Conservation (phyloP, 345 rosid genomes). For the Nasturtium officinale region DNA sequence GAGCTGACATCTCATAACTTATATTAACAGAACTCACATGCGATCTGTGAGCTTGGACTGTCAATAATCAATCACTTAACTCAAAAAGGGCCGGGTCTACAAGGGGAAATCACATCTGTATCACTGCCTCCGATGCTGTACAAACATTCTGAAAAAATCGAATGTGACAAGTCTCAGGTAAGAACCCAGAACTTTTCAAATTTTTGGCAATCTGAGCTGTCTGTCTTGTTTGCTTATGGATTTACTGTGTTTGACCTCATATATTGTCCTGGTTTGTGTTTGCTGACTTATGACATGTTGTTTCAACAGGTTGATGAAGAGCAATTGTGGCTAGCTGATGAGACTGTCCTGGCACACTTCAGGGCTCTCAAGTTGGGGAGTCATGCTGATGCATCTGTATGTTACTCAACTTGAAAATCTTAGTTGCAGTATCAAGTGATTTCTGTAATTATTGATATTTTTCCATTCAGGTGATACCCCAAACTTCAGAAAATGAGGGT, state of each 20-base stretch:
- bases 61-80: conserved; percentile 60
- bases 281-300: conserved; percentile 30
- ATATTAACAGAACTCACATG: conserved; percentile 77
- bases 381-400: conserved; percentile 57
- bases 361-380: conserved; percentile 66
- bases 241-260: conserved; percentile 11
- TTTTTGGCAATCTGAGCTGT: conserved; percentile 26
- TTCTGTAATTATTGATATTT: conserved; percentile 28
- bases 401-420: conserved; percentile 31
- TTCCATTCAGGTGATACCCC: conserved; percentile 54
- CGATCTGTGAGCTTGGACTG: conserved; percentile 89
- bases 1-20: conserved; percentile 37
- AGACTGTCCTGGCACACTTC: conserved; percentile 68
- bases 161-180: conserved; percentile 65
- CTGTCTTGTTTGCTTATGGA: neutral
- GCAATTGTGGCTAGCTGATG: conserved; percentile 84
- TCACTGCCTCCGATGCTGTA: conserved; percentile 69
- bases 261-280: conserved; percentile 18
- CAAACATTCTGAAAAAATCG: conserved; percentile 62
- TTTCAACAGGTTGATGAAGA: conserved; percentile 61
- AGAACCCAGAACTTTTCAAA: conserved; percentile 26
- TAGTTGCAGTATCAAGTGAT: conserved; percentile 19
- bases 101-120: conserved; percentile 46
- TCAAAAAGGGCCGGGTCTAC: conserved; percentile 52
- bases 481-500: conserved; percentile 49